Evolutionary conservation across 2,329 filamentous ascomycete genomes (phyloP).

Genomic region (Thyridium curvatum): DNA sequence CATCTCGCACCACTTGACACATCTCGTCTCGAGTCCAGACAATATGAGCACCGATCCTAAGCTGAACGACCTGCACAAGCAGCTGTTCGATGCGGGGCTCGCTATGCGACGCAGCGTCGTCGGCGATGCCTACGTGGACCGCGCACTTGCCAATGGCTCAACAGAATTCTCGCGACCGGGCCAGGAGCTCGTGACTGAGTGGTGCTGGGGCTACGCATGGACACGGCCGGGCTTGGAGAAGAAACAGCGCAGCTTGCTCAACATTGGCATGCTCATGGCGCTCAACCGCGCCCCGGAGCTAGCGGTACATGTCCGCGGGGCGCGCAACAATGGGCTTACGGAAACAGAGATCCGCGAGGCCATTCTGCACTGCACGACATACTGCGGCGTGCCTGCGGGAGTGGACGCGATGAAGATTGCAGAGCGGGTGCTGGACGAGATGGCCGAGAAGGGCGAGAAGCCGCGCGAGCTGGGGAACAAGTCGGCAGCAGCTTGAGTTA

Average conservation of each 20-base stretch:
- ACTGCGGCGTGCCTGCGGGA: slow-evolving; percentile 36
- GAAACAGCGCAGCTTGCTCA: slow-evolving; percentile 55
- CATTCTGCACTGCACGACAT: slow-evolving; percentile 36
- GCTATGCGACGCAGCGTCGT: slow-evolving; percentile 54
- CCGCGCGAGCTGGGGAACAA: slow-evolving; percentile 18
- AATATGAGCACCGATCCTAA: slow-evolving; percentile 17
- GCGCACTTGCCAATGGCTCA: slow-evolving; percentile 46
- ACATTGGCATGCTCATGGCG: slow-evolving; percentile 55
- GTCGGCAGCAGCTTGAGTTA: too few relatives aligned
- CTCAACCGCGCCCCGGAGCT: slow-evolving; percentile 54
- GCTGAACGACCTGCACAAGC: slow-evolving; percentile 34
- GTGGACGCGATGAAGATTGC: slow-evolving; percentile 30
- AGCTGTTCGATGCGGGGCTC: slow-evolving; percentile 55
- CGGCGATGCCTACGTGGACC: slow-evolving; percentile 55
- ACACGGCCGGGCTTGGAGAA: slow-evolving; percentile 54
- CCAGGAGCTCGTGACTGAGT: slow-evolving; percentile 58
- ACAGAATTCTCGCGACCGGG: slow-evolving; percentile 54
- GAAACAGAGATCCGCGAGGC: slow-evolving; percentile 59
- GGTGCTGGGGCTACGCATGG: slow-evolving; percentile 60
- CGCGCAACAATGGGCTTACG: slow-evolving; percentile 54
- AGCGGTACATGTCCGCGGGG: slow-evolving; percentile 55
- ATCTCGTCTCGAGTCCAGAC: too few relatives aligned
- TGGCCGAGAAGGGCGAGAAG: slow-evolving; percentile 21
- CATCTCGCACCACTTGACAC: too few relatives aligned
- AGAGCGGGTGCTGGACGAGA: slow-evolving; percentile 21